Conservation (phyloP, 2,329 filamentous ascomycete genomes). For the Chaetomium olivaceum region DNA sequence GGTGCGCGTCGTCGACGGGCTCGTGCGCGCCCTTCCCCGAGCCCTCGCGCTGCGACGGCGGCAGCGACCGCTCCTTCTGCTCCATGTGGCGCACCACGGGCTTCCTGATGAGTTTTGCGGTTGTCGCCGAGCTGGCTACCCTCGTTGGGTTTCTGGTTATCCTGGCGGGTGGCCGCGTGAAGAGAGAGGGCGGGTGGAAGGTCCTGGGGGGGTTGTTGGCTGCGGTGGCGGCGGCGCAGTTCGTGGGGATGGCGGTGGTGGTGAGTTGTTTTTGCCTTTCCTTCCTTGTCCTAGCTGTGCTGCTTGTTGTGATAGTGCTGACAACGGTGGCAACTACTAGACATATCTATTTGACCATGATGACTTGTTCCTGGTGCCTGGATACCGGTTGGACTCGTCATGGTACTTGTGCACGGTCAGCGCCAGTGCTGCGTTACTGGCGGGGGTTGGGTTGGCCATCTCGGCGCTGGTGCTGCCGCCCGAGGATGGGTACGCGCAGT, state of each 20-base stretch:
- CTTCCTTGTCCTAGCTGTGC: not conserved
- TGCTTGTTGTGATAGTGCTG: not conserved
- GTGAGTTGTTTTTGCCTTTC: conserved; percentile 53
- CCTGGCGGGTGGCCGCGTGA: conserved; percentile 74
- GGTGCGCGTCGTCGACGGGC: conserved; percentile 71
- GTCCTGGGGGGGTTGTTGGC: conserved; percentile 67
- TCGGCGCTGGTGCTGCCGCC: conserved; percentile 71
- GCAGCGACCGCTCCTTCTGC: conserved; percentile 62
- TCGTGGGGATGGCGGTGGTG: conserved; percentile 78
- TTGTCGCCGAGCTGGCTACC: conserved; percentile 78
- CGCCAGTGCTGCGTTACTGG: conserved; percentile 53
- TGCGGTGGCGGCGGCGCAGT: conserved; percentile 67
- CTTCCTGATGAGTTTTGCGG: conserved; percentile 82
- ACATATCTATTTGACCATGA: conserved; percentile 83
- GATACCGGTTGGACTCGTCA: conserved; percentile 77
- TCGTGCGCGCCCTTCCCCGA: conserved; percentile 46
- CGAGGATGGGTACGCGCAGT: conserved; percentile 87
- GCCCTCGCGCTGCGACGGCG: conserved; percentile 51
- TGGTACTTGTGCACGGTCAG: conserved; percentile 70
- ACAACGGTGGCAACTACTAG: conserved; percentile 46
- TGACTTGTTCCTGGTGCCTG: conserved; percentile 74
- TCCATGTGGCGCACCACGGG: conserved; percentile 86
- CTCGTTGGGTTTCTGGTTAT: conserved; percentile 79
- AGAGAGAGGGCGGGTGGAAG: conserved; percentile 81
- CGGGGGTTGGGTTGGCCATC: conserved; percentile 60